Base-by-base conservation (phyloP, 176 grass and related monocot genomes). In the Triticum urartu region DNA sequence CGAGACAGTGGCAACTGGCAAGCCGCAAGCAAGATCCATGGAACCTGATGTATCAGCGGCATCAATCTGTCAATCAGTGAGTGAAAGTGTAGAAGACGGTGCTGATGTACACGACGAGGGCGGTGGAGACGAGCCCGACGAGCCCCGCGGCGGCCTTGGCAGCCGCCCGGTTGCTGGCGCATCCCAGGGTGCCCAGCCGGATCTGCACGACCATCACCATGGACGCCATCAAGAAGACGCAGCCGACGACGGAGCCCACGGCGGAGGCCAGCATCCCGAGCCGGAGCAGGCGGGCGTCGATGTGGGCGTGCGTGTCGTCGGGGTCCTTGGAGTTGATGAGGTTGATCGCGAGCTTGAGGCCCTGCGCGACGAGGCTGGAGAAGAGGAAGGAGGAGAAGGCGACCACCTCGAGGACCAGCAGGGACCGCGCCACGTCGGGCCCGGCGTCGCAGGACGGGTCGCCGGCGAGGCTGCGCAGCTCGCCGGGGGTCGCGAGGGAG, bases 71-170 rank as follows among this genome's bases (percentile, higher is more conserved):
- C 3, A 5, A n/a, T 87, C 75, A 98, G 88, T 98, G 95, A 40
- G 93, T 98, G 89, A 98, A 98, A 69, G 95, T 94, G 88, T 98
- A 98, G 83, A 98, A 93, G 77, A 98, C 91, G 65, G 93, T 98
- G 72, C 84, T 90, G 56, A 98, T 56, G 68, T 98, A 98, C 35
- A 98, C 63, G 6, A 75, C 80, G 71, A 98, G 95, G 34, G 95
- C 93, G 79, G 93, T 92, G 80, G 89, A 77, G 84, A 98, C 93
- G 67, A 98, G 91, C 0, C 90, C 86, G 62, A 98, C 80, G 11
- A 98, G 95, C 10, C 88, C 89, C 1, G 93, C 91, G 1, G 92
- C 86, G 35, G 95, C 93, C 74, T 92, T 94, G 68, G 92, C 86
- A 18, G 95, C 76, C 45, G 95, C 77, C 17, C 87, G 89, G 85